These are phyloP conservation scores for Candida labiduridarum DNA, from an alignment of 1,139 yeast genomes.

Conservation along the genomic window DNA sequence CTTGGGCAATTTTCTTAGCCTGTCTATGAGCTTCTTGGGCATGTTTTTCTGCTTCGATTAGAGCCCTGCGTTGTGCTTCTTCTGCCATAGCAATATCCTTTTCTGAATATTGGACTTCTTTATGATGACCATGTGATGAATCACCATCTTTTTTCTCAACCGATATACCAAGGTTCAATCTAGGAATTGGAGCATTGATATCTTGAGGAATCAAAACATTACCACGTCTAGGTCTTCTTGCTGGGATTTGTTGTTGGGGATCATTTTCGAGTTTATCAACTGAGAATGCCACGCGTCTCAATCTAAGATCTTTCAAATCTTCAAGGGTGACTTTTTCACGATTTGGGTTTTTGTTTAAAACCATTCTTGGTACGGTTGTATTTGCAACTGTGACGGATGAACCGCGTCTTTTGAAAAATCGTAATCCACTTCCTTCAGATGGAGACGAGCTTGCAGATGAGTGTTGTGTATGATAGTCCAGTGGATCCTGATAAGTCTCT, in stretches of 20 bases:
- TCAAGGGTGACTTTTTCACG: constrained; percentile 38
- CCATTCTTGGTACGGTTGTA: constrained; percentile 26
- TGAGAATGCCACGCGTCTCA: constrained; percentile 76
- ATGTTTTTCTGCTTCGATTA: constrained; percentile 67
- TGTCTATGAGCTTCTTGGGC: constrained; percentile 74
- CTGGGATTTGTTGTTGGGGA: constrained; percentile 96
- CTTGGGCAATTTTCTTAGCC: constrained; percentile 68
- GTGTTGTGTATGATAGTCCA: constrained; percentile 2
- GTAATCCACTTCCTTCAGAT: constrained; percentile 6
- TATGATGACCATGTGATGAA: constrained; percentile 6
- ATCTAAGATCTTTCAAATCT: constrained; percentile 36
- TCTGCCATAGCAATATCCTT: constrained; percentile 55
- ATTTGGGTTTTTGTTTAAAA: constrained; percentile 51
- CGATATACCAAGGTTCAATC: constrained; percentile 65
- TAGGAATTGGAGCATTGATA: constrained; percentile 60
- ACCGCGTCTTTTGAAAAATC: constrained; percentile 17
- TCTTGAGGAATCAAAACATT: constrained; percentile 80
- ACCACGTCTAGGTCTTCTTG: constrained; percentile 79
- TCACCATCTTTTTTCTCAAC: constrained; percentile 17
- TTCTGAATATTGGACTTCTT: constrained; percentile 37
- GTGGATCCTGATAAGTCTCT: constrained; percentile 15
- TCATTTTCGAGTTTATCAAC: constrained; percentile 68
- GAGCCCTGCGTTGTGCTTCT: constrained; percentile 56
- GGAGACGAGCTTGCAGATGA: constrained; percentile 6
- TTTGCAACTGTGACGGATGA: constrained; percentile 11